Conservation (phyloP, 73 alveolate genomes). For the Paraurostyla sp. region DNA sequence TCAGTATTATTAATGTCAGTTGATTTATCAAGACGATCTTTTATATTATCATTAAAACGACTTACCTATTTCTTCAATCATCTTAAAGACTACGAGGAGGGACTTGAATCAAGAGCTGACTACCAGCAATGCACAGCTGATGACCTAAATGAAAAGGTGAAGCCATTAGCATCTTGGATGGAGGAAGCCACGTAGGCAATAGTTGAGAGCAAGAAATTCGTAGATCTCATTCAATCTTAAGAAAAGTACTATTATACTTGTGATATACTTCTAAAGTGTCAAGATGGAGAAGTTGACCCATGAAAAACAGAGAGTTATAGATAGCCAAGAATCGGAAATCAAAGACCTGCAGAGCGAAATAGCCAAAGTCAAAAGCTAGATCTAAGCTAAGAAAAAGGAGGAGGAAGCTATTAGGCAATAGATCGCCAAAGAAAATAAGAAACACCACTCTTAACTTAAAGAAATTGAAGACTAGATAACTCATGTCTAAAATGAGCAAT, state of each 20-base stretch:
- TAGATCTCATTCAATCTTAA: background rate
- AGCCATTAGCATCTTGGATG: slow-evolving; percentile 31
- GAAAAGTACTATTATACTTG: slow-evolving; percentile 13
- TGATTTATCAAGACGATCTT: background rate
- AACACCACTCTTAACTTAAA: background rate
- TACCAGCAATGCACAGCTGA: background rate
- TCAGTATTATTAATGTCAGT: background rate
- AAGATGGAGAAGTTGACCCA: background rate
- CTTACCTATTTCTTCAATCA: slow-evolving; percentile 34
- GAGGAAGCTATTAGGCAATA: background rate
- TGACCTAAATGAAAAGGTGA: slow-evolving; percentile 6
- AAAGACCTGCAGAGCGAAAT: background rate
- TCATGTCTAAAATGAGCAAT: background rate
- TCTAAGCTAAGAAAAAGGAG: background rate
- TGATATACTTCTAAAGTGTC: background rate
- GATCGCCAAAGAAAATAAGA: background rate
- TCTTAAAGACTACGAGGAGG: slow-evolving; percentile 35
- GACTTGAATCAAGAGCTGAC: slow-evolving; percentile 28
- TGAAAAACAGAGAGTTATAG: background rate
- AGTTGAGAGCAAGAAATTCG: slow-evolving; percentile 29
- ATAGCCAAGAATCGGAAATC: background rate
- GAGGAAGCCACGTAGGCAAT: slow-evolving; percentile 53
- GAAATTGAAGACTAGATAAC: background rate
- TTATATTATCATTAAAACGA: slow-evolving; percentile 5
- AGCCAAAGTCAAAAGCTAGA: background rate